Evolutionary conservation across 1,284 basidiomycete species (phyloP), one percentile per base, ranked within the genome.

Genomic region (Pseudozyma pruni): DNA sequence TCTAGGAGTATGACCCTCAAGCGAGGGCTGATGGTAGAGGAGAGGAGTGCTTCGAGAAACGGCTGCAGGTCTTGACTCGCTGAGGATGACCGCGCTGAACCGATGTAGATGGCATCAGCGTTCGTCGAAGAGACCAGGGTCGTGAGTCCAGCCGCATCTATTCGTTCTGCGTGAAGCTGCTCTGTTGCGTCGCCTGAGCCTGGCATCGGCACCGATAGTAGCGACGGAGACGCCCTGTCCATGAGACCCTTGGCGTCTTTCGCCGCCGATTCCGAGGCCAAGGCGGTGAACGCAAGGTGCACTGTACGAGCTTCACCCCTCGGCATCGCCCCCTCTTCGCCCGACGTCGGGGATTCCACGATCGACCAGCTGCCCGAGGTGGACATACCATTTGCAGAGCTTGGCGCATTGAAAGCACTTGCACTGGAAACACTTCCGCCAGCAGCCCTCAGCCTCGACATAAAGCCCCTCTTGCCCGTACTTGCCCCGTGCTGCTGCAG

Each of bases 351-450:
- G 0, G 51, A 34, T 11, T 59, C 60, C 14, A 63, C 55, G 5
- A 63, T 43, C n/a, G 47, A 51, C 67, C 60, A 70, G 39, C 55
- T 63, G 0, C 51, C 67, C 13, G 67, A 70, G 1, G 51, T 44
- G n/a, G 67, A n/a, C 45, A 60, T 42, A 0, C 37, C 23, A 14
- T 43, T 41, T 4, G 51, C 33, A 11, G 27, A 22, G 20, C 19
- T 22, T 11, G 57, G 32, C 25, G 55, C 23, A 19, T 34, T 20
- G 25, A 64, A 64, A 5, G 37, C 61, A 9, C 29, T 27, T 13
- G 59, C 39, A 17, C 50, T 43, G 13, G 45, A 53, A 0, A 71
- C 45, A 20, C 61, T 64, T 1, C 48, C 51, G 8, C 56, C 61
- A 2, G 54, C 42, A 3, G 41, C 57, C 32, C 68, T 40, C 17